phyloP scores from a whole-genome alignment of 2,329 filamentous ascomycete species.

The Fusarium chuoi region DNA sequence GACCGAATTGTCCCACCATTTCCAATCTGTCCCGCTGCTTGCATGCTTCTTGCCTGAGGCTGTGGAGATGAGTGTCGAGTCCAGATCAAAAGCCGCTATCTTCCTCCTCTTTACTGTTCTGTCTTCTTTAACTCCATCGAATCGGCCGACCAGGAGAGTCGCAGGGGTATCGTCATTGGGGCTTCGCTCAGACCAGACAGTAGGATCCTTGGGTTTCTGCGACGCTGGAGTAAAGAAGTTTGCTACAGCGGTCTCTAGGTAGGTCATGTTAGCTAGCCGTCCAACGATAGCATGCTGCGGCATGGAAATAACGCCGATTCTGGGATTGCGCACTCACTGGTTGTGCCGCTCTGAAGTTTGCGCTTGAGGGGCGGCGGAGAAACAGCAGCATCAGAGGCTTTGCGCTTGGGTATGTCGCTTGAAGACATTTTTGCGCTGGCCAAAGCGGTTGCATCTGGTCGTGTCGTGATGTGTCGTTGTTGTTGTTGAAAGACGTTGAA shows the following conservation, averaged over 20 bases:
- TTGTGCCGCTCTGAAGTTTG: slow-evolving; percentile 62
- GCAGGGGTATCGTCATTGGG: slow-evolving; percentile 58
- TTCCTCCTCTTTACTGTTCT: slow-evolving; percentile 58
- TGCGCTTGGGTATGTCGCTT: slow-evolving; percentile 47
- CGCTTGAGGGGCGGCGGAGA: slow-evolving; percentile 66
- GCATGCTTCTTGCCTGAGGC: slow-evolving; percentile 84
- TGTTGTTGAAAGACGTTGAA: slow-evolving; percentile 14
- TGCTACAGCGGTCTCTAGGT: slow-evolving; percentile 73
- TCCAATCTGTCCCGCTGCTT: slow-evolving; percentile 81
- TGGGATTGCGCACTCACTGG: slow-evolving; percentile 52
- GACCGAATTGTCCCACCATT: slow-evolving; percentile 86
- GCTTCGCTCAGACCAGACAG: slow-evolving; percentile 76
- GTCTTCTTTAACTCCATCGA: slow-evolving; percentile 58
- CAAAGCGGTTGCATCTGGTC: slow-evolving; percentile 25
- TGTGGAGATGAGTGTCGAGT: slow-evolving; percentile 86
- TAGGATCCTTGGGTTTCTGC: slow-evolving; percentile 81
- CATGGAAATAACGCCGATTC: background rate
- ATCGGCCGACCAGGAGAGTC: slow-evolving; percentile 80
- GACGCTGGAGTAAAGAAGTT: slow-evolving; percentile 91
- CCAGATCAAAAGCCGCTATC: slow-evolving; percentile 79
- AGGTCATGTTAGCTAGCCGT: slow-evolving; percentile 25
- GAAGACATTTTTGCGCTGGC: slow-evolving; percentile 41
- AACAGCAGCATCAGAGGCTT: slow-evolving; percentile 54
- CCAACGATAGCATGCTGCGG: background rate
- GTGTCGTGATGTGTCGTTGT: background rate